A percentile compares a stretch with the other conserved stretches of the same genome.
phyloP scores from a whole-genome alignment of 257 asterid species.

The Linderniella brevidens region DNA sequence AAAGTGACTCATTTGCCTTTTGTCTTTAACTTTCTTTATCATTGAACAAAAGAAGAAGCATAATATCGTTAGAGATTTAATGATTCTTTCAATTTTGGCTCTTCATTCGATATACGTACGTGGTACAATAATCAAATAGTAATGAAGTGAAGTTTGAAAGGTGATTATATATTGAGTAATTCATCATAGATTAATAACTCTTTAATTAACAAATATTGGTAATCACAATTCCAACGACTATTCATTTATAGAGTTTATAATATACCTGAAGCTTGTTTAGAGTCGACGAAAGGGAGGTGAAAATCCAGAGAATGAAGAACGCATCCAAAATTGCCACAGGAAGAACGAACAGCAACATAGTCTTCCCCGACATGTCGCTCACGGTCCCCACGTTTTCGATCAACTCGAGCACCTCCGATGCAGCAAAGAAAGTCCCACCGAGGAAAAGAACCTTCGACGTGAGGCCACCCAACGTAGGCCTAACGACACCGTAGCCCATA shows the following conservation, averaged over 20 bases:
- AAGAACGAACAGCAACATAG: constrained; percentile 64
- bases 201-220: no score
- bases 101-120: no score
- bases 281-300: constrained; percentile 75
- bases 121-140: no score
- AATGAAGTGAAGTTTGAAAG: no score
- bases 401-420: constrained; percentile 76
- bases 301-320: constrained; percentile 91
- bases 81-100: no score
- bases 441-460: constrained; percentile 81
- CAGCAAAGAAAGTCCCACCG: constrained; percentile 80
- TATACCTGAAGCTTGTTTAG: constrained; percentile 94
- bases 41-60: no score
- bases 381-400: constrained; percentile 83
- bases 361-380: constrained; percentile 90
- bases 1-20: neutral
- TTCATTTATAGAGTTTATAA: no score
- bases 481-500: constrained; percentile 96
- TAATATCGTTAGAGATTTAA: no score
- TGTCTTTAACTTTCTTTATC: no score
- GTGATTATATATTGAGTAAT: no score
- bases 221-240: no score
- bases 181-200: no score
- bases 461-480: constrained; percentile 93
- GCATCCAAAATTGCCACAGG: constrained; percentile 95